Base-by-base conservation (phyloP, 306 rosid species). In the Rosa multiflora region DNA sequence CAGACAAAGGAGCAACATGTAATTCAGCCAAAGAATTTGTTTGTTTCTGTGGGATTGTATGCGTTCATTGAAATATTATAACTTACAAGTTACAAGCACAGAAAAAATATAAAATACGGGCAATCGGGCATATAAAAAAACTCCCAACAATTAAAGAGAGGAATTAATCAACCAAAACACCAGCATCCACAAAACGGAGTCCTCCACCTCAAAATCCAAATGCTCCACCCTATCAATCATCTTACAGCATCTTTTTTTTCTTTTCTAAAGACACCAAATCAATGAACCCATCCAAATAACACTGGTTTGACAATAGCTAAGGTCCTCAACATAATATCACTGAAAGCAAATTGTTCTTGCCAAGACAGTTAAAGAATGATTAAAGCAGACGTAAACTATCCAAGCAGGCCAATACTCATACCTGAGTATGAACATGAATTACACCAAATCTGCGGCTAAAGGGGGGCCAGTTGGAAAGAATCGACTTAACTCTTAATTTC, bases 201-300 rank as follows among this genome's bases (percentile, higher is more conserved):
- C 59, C 18, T 73, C 76, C 67, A 42, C 52, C 52, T 23, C 40
- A 55, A 21, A 74, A 40, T 37, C 69, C 23, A 58, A 15, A 74
- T 74, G 67, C n/a, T 74, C 78, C 21, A 43, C 23, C 69, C 55
- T 8, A 37, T 58, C 67, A 55, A 51, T 29, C 14, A 39, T 39
- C 52, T 40, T n/a, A 21, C 14, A n/a, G 4, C 51, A 18, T 17
- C 10, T 53, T 56, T 8, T 7, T 55, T 40, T n/a, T 73, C 17
- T 55, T 53, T 42, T 56, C 52, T 4, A 73, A 52, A 39, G 39
- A 39, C 13, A 18, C 21, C 39, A 39, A 55, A 74, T 14, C n/a
- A 35, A 63, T 63, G 43, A 14, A 32, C 43, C 18, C 42, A 63
- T 32, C 43, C 18, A 32, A 32, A 29, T 63, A 35, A 14, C 17